A percentile compares a stretch with the other conserved stretches of the same genome.
These are phyloP conservation scores for Bipolaris bicolor DNA, from an alignment of 2,329 filamentous ascomycete genomes.

Conservation along the genomic window DNA sequence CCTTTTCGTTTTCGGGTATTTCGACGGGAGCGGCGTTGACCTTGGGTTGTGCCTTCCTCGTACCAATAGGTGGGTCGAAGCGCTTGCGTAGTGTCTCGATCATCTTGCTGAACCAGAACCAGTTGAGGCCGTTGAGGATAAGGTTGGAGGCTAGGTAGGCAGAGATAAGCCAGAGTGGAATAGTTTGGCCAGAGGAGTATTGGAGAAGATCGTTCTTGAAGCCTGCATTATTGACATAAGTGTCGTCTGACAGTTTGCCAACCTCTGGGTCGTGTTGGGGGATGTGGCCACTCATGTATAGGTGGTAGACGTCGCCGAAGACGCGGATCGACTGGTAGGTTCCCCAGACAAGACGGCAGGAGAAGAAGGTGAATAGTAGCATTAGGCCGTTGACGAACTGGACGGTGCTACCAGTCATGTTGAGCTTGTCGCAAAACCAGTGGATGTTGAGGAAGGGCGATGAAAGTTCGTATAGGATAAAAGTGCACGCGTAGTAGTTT, in stretches of 20 bases:
- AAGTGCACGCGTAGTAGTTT: slow-evolving; percentile 80
- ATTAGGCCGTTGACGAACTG: slow-evolving; percentile 80
- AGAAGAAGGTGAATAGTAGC: slow-evolving; percentile 76
- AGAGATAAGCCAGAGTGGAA: slow-evolving; percentile 73
- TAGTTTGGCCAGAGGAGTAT: slow-evolving; percentile 50
- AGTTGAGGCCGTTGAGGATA: slow-evolving; percentile 76
- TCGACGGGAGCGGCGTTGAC: slow-evolving; percentile 20
- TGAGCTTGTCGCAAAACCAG: slow-evolving; percentile 90
- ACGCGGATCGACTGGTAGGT: slow-evolving; percentile 71
- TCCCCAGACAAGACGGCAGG: slow-evolving; percentile 77
- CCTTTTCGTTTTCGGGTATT: slow-evolving; percentile 35
- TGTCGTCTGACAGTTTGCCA: slow-evolving; percentile 36
- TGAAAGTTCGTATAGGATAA: slow-evolving; percentile 87
- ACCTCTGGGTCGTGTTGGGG: slow-evolving; percentile 36
- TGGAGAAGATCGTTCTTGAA: slow-evolving; percentile 55
- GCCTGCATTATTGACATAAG: slow-evolving; percentile 18
- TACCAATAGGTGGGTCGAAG: slow-evolving; percentile 66
- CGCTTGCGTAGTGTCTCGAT: slow-evolving; percentile 77
- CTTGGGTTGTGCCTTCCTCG: slow-evolving; percentile 35
- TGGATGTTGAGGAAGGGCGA: slow-evolving; percentile 86
- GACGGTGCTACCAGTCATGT: slow-evolving; percentile 73
- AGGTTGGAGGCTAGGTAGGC: slow-evolving; percentile 74
- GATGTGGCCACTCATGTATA: slow-evolving; percentile 36
- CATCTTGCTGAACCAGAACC: slow-evolving; percentile 90
- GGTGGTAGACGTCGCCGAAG: slow-evolving; percentile 68